Evolutionary conservation across 2,329 filamentous ascomycete genomes (phyloP).

Genomic region (Microascus cirrosus): DNA sequence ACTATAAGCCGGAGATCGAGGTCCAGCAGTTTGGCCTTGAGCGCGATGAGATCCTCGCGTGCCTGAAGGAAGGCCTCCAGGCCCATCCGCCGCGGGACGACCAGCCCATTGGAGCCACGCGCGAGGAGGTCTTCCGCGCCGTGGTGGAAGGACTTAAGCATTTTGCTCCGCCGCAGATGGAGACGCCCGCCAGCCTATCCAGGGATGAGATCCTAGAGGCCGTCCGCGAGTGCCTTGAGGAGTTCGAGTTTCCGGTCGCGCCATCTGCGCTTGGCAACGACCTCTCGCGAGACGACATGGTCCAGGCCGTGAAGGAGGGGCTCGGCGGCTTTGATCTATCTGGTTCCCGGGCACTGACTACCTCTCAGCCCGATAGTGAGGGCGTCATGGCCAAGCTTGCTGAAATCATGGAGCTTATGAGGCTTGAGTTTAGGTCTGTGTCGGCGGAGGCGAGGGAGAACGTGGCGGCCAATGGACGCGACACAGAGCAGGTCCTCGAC

Average conservation of each 20-base stretch:
- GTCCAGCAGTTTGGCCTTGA: conserved; percentile 84
- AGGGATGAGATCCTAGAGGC: conserved; percentile 75
- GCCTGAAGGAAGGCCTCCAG: conserved; percentile 74
- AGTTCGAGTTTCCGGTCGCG: conserved; percentile 64
- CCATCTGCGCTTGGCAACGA: conserved; percentile 40
- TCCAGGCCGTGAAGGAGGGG: conserved; percentile 52
- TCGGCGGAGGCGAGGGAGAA: conserved; percentile 64
- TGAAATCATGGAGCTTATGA: conserved; percentile 54
- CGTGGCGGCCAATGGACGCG: conserved; percentile 64
- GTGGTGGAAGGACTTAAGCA: conserved; percentile 79
- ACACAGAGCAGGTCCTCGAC: conserved; percentile 81
- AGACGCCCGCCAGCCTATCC: conserved; percentile 58
- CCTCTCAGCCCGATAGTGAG: conserved; percentile 25
- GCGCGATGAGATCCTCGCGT: conserved; percentile 78
- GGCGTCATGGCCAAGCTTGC: conserved; percentile 45
- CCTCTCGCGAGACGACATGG: conserved; percentile 50
- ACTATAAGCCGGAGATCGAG: conserved; percentile 87
- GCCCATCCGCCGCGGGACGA: conserved; percentile 53
- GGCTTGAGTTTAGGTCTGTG: conserved; percentile 45
- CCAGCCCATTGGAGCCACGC: conserved; percentile 49
- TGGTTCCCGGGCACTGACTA: conserved; percentile 27
- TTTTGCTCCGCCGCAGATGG: conserved; percentile 63
- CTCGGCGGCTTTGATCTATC: conserved; percentile 37
- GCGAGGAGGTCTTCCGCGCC: conserved; percentile 75
- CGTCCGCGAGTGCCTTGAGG: conserved; percentile 77